Base-by-base conservation (phyloP, 345 rosid genomes). In the Moricandia moricandioides region DNA sequence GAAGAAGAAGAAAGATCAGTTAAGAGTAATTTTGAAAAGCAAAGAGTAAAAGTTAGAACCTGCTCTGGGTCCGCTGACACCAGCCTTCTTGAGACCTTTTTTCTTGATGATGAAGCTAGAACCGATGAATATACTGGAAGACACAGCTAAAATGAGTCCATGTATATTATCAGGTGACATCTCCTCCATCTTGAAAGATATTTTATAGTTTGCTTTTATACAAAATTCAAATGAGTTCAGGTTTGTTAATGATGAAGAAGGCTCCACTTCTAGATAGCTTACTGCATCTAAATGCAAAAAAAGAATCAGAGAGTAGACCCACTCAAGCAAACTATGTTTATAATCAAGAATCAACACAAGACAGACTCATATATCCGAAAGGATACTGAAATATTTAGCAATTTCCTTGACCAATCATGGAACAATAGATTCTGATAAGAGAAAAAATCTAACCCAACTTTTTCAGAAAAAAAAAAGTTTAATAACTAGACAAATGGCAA, bases 91-190 rank as follows among this genome's bases (percentile, higher is more conserved):
- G 39, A 93, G 89, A 54, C 98, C 98, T 70, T 89, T 87, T 73
- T 93, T 93, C 90, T 93, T 93, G 62, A 93, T 57, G 80, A 93
- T 93, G 79, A 89, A 93, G 83, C 98, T 93, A 30, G 97, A 88
- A 35, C 98, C 97, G 54, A 93, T 93, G 60, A 93, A 93, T 49
- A 91, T 73, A 85, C 97, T 91, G 4, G 96, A 91, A 31, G 98
- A 91, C 6, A 93, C 74, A 1, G 94, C 97, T 91, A 93, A 76
- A 40, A 91, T 51, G 65, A 93, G 83, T 56, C 98, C 98, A 76
- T 72, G 86, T 37, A 89, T 71, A 64, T 93, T 93, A 81, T 93
- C 95, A 30, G 78, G 8, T 49, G 94, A 87, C 72, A 89, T 78
- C 68, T 74, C 74, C 58, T 78, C 82, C 78, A 78, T 78, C 70